These are phyloP conservation scores for Pseudonitzschia multiseries DNA, from an alignment of 108 stramenopile genomes.

Conservation along the genomic window DNA sequence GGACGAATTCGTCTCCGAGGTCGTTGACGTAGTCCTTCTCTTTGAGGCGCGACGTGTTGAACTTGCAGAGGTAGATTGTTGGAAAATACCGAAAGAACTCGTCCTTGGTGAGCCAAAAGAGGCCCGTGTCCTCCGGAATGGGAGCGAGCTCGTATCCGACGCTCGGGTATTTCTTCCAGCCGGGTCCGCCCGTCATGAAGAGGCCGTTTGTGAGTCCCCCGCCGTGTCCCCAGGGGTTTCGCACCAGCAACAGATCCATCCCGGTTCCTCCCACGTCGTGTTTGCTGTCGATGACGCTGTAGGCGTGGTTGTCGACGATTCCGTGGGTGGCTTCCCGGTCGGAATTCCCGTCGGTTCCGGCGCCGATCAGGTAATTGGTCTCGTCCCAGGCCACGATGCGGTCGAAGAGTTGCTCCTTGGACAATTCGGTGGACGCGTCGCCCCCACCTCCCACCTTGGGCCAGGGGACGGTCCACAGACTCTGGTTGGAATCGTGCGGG, in stretches of 20 bases:
- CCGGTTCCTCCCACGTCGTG: constrained; percentile 16
- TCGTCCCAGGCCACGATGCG: constrained; percentile 23
- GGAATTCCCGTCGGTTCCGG: constrained; percentile 17
- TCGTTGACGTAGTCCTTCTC: too few relatives aligned
- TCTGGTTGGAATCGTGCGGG: constrained; percentile 8
- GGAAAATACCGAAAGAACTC: constrained; percentile 25
- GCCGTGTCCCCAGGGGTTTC: constrained; percentile 34
- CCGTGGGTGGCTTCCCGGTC: constrained; percentile 14
- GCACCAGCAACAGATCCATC: constrained; percentile 10
- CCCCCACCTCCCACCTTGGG: constrained; percentile 19
- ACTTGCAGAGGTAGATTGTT: constrained; percentile 18
- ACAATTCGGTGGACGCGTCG: not conserved
- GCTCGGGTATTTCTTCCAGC: constrained; percentile 15
- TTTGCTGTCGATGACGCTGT: constrained; percentile 21
- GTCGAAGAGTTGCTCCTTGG: constrained; percentile 19
- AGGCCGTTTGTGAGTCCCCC: constrained; percentile 29
- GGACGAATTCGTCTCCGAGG: too few relatives aligned
- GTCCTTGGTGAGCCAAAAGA: constrained; percentile 30
- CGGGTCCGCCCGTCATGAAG: not conserved
- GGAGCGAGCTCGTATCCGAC: constrained; percentile 12
- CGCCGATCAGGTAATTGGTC: constrained; percentile 19
- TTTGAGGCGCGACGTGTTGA: constrained; percentile 5
- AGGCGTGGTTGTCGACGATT: constrained; percentile 25
- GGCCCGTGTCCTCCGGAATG: constrained; percentile 24
- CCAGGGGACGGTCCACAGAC: constrained; percentile 14